Percentiles rank a stretch among this genome's conserved stretches.
Conservation (phyloP, 257 asterid species). For the Vinca minor region DNA sequence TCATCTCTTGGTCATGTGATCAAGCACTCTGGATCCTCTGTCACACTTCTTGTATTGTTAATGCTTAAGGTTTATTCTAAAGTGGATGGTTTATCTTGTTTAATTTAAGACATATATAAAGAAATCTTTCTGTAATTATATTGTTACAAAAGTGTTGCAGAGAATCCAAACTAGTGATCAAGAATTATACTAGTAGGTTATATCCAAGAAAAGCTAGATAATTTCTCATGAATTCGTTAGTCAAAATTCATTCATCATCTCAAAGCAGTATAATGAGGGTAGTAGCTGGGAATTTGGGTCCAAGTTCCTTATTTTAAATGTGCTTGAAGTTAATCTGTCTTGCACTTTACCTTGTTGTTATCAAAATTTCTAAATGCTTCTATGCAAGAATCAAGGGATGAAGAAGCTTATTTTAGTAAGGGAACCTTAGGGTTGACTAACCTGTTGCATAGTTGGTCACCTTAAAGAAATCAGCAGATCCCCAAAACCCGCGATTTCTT, state of each 20-base stretch:
- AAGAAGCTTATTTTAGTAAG: not conserved
- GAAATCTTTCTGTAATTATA: too few species aligned
- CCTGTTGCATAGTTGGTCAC: not conserved
- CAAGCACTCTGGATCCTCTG: too few species aligned
- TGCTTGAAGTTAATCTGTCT: not conserved
- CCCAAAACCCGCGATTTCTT: not conserved
- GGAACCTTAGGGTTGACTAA: constrained; percentile 4
- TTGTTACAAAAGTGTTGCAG: too few species aligned
- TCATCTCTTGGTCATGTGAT: not conserved
- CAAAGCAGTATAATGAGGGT: not conserved
- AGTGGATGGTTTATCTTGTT: too few species aligned
- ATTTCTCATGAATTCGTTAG: not conserved
- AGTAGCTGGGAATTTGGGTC: not conserved
- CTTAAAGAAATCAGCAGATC: not conserved
- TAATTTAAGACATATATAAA: too few species aligned
- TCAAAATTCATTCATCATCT: not conserved
- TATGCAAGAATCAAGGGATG: constrained; percentile 5
- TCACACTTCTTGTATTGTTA: too few species aligned
- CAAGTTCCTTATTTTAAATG: not conserved
- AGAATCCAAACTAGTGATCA: too few species aligned
- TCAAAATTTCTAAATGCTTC: not conserved
- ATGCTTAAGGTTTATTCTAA: too few species aligned
- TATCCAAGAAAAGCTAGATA: not conserved
- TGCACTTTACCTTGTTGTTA: not conserved
- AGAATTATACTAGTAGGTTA: too few species aligned